Conservation (phyloP, 495 filamentous ascomycete genomes). For the Cudoniella acicularis region DNA sequence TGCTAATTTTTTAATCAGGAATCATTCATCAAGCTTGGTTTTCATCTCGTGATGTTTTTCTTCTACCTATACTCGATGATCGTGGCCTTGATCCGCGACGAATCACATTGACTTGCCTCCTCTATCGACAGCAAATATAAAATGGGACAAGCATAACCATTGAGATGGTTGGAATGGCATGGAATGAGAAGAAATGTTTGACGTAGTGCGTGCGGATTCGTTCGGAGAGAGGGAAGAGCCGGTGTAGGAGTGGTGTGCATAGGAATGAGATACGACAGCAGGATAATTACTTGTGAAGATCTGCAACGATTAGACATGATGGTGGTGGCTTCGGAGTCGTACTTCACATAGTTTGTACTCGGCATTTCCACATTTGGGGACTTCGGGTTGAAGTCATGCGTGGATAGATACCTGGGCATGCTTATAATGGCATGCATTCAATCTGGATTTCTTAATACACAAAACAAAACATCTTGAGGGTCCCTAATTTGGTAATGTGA, state of each 20-base stretch:
- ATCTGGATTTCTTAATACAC: constrained; percentile 5
- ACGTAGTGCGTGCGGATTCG: background rate
- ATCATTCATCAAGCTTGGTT: constrained; percentile 98
- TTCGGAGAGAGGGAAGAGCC: background rate
- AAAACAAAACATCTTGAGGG: no score
- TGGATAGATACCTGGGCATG: constrained; percentile 25
- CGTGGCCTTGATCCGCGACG: constrained; percentile 74
- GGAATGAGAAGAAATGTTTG: background rate
- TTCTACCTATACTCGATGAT: constrained; percentile 99
- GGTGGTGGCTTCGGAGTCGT: constrained; percentile 11
- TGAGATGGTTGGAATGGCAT: constrained; percentile 3
- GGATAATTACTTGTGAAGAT: constrained; percentile 19
- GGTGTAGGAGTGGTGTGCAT: constrained; percentile 3
- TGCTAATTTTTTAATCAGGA: constrained; percentile 54
- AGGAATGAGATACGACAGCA: constrained; percentile 2
- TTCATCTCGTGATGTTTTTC: constrained; percentile 99
- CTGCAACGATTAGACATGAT: constrained; percentile 19
- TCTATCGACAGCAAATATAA: constrained; percentile 16
- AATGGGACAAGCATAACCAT: constrained; percentile 12
- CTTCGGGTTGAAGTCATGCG: constrained; percentile 13
- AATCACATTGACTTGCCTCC: constrained; percentile 61
- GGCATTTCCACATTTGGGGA: constrained; percentile 8
- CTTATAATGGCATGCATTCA: constrained; percentile 18
- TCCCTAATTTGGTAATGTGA: no score
- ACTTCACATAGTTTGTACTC: constrained; percentile 11